Base-by-base conservation (phyloP, 1,284 basidiomycete genomes). In the Gymnopus androsaceus region DNA sequence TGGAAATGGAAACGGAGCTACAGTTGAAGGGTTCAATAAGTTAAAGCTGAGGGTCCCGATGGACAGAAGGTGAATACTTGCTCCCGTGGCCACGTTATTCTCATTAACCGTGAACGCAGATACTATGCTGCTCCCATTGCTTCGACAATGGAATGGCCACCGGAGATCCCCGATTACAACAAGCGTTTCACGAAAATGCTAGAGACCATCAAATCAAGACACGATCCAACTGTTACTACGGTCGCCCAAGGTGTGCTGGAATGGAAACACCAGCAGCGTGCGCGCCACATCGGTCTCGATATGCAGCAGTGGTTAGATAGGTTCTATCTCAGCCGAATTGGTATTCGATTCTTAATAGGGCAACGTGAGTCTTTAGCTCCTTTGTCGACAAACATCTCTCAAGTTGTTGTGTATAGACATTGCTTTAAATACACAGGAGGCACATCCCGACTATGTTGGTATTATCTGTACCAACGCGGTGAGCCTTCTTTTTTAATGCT, bases 191-290 rank as follows among this genome's bases (percentile, higher is more conserved):
- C 97, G 1, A 87, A 87, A 61, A 75, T 87, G 12, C 81, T 99
- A 3, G 90, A 97, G 56, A 79, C 84, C 40, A 97, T 99, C 78
- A 99, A 99, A 75, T 86, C 82, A 61, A 80, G 97, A 27, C 97
- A 99, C 73, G 96, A 99, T 69, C 95, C 95, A 0, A 98, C 97
- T 0, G 97, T 99, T 7, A 97, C 96, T 1, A 98, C 95, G 5
- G 90, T 98, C 49, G 95, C 94, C 0, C 95, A 98, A 71, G 97
- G 89, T 54, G 86, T 91, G 5, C 73, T 90, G 45, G 89, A 91
- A 67, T 91, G 88, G 87, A 90, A 92, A 63, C 76, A 81, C n/a
- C 76, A 69, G 55, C 77, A 77, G 66, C 83, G 81, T 42, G 78
- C 82, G 5, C 73, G 76, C 48, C 75, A 84, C 58, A 91, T 94